Evolutionary conservation across 192 early-diverging fungal genomes (phyloP).

Genomic region (Coemansia sp.): DNA sequence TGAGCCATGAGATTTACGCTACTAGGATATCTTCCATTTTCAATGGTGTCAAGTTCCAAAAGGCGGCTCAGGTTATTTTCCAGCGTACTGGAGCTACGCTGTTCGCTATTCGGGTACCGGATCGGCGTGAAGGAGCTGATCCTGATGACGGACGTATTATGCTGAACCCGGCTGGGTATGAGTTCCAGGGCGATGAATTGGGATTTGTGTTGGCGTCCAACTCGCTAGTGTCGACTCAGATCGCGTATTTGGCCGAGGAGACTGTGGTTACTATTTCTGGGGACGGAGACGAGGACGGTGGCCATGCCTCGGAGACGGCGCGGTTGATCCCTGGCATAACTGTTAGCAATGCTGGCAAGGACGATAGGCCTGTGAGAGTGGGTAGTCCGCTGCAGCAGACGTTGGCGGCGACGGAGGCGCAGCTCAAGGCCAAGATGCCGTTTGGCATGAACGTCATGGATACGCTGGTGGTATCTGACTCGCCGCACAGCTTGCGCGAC

Average conservation of each 20-base stretch:
- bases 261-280: conserved; percentile 16
- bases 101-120: conserved; percentile 59
- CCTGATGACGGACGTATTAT: conserved; percentile 31
- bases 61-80: conserved; percentile 63
- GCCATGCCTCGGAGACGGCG: conserved; percentile 17
- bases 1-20: conserved; percentile 68
- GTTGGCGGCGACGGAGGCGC: conserved; percentile 30
- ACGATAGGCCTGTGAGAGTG: not conserved
- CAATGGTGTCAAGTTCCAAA: conserved; percentile 58
- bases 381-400: conserved; percentile 44
- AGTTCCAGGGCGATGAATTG: conserved; percentile 63
- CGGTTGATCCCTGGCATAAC: conserved; percentile 33
- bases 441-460: conserved; percentile 57
- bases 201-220: conserved; percentile 63
- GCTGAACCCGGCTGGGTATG: conserved; percentile 64
- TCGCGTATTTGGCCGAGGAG: conserved; percentile 44
- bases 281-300: conserved; percentile 1
- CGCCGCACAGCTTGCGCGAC: conserved; percentile 21
- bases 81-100: conserved; percentile 61
- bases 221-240: conserved; percentile 48
- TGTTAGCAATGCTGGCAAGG: conserved; percentile 5
- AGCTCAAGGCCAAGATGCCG: conserved; percentile 36
- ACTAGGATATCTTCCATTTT: conserved; percentile 55
- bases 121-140: conserved; percentile 5
- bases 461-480: conserved; percentile 41